These are phyloP conservation scores for Calonectria montana DNA, from an alignment of 2,329 filamentous ascomycete genomes.

Conservation along the genomic window DNA sequence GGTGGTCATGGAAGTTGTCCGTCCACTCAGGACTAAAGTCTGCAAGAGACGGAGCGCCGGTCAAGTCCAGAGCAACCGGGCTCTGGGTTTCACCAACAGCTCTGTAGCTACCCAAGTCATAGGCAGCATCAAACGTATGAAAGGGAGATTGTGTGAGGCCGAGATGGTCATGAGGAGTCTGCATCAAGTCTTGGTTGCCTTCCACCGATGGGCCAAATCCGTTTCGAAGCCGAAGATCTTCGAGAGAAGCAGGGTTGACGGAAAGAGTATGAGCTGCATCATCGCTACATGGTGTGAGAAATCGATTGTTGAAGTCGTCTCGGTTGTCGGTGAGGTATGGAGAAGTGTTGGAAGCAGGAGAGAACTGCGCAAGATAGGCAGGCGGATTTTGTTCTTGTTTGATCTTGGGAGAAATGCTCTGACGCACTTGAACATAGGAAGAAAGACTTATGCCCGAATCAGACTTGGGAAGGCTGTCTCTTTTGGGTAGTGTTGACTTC, in stretches of 20 bases:
- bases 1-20: conserved; percentile 45
- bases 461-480: conserved; percentile 53
- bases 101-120: conserved; percentile 52
- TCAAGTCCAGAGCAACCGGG: conserved; percentile 39
- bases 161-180: conserved; percentile 43
- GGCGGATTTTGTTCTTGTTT: conserved; percentile 53
- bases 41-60: conserved; percentile 38
- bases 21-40: conserved; percentile 46
- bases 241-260: conserved; percentile 44
- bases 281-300: conserved; percentile 68
- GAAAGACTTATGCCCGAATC: conserved; percentile 49
- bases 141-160: conserved; percentile 49
- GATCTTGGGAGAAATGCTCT: conserved; percentile 38
- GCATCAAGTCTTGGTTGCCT: conserved; percentile 43
- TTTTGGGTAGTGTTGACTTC: conserved; percentile 48
- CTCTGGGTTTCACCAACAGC: conserved; percentile 44
- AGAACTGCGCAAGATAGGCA: conserved; percentile 48
- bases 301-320: conserved; percentile 52
- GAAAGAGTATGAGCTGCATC: conserved; percentile 51
- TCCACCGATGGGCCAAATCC: conserved; percentile 44
- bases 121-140: conserved; percentile 55
- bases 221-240: conserved; percentile 41
- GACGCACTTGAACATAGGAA: conserved; percentile 45
- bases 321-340: conserved; percentile 50
- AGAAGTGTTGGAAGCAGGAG: conserved; percentile 51